Evolutionary conservation across 352 stramenopile genomes (phyloP).

Genomic region (Pythium utonaiense): DNA sequence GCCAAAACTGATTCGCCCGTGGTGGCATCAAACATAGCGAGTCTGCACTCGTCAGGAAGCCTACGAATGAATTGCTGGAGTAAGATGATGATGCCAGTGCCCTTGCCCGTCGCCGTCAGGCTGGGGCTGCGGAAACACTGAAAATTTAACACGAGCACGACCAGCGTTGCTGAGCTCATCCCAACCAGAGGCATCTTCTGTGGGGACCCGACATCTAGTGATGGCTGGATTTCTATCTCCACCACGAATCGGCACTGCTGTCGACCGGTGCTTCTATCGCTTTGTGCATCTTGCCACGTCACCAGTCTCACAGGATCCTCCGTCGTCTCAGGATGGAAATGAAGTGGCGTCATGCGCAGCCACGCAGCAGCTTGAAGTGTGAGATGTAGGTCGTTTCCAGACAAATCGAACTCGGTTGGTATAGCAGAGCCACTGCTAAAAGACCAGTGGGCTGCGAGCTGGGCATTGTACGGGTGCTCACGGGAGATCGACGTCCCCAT

Average conservation of each 20-base stretch:
- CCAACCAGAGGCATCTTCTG: neutral
- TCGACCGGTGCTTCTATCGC: neutral
- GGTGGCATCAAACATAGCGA: conserved; percentile 3
- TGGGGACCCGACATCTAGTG: neutral
- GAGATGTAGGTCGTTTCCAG: conserved; percentile 10
- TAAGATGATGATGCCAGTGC: neutral
- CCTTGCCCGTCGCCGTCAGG: conserved; percentile 14
- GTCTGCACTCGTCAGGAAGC: neutral
- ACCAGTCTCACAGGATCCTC: neutral
- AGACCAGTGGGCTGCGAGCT: conserved; percentile 15
- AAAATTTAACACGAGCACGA: conserved; percentile 40
- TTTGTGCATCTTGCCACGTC: neutral
- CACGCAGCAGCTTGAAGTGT: conserved; percentile 2
- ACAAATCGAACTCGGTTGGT: conserved; percentile 18
- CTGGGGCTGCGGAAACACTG: conserved; percentile 23
- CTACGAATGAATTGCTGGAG: conserved; percentile 7
- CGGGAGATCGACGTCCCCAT: neutral
- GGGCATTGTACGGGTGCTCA: conserved; percentile 7
- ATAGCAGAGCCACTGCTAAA: conserved; percentile 15
- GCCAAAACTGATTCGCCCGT: neutral
- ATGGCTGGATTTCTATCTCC: conserved; percentile 12
- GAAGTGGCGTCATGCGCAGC: conserved; percentile 6
- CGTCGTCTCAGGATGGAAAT: neutral
- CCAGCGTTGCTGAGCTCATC: neutral
- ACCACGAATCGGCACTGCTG: conserved; percentile 10